Base-by-base conservation (phyloP, 1,284 basidiomycete species). In the Apiotrichum montevideense region DNA sequence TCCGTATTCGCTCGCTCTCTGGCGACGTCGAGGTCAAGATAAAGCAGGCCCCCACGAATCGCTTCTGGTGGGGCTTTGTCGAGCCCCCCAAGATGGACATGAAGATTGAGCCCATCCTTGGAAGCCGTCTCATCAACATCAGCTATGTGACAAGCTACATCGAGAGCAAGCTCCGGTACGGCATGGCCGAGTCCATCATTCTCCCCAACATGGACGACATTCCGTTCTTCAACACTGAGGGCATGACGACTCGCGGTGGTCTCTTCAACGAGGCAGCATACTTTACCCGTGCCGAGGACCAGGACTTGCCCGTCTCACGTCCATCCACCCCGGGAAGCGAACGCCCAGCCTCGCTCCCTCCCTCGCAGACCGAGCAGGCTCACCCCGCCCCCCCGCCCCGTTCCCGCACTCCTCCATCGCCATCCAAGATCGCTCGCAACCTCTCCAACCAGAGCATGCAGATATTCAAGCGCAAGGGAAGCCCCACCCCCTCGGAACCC, bases 61-160 rank as follows among this genome's bases (percentile, higher is more conserved):
- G 95, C 37, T 82, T 98, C 55, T 98, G 95, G 96, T 98, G 94
- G 76, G 93, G 90, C 1, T 98, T 98, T 73, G 96, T 93, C n/a
- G 81, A 87, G 61, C 84, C 85, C 76, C 95, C 96, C 0, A 85
- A 85, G 70, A 88, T 98, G 83, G 87, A 90, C 33, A 77, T 98
- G 65, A 84, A 86, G 62, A 87, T 98, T 54, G 88, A 94, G 73
- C 94, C 95, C 1, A 87, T 97, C 56, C 91, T 98, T 66, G 91
- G 88, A 74, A 90, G 92, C 68, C 82, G 80, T 10, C 68, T 68
- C 45, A 69, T 75, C 49, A 69, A 72, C 47, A 59, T 73, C 47
- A 63, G 85, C 49, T 87, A 96, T 85, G 88, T 98, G 51, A 79
- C 92, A 44, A 85, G 87, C 59, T 88, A 88, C 2, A 92, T 98